Conservation (phyloP, 257 asterid genomes). For the Thymus quinquecostatus region DNA sequence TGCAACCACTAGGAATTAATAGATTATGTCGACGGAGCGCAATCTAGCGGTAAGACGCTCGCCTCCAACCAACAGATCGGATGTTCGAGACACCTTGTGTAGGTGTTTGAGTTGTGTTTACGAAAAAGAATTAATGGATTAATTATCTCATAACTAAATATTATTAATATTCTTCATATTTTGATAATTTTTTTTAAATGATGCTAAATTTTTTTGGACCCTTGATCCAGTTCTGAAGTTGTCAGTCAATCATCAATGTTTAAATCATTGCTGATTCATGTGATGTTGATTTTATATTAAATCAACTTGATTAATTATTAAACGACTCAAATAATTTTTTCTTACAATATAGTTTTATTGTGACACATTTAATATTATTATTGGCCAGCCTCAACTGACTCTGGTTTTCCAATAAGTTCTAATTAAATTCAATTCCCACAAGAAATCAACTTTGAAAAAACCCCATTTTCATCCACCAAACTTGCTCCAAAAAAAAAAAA, state of each 20-base stretch:
- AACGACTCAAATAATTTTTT: neutral
- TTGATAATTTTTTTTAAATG: neutral
- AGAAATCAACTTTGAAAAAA: slow-evolving; percentile 32
- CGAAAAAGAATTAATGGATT: too few relatives aligned
- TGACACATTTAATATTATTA: neutral
- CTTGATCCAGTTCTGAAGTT: slow-evolving; percentile 8
- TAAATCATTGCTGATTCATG: slow-evolving; percentile 35
- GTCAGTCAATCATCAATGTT: slow-evolving; percentile 11
- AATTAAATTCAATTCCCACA: slow-evolving; percentile 21
- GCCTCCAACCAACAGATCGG: too few relatives aligned
- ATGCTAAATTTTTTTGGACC: neutral
- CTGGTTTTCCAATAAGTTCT: neutral
- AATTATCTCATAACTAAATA: slow-evolving; percentile 1
- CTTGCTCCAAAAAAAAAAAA: slow-evolving; percentile 11
- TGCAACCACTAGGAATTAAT: slow-evolving; percentile 27
- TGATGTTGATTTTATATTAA: slow-evolving; percentile 17
- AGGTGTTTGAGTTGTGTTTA: too few relatives aligned
- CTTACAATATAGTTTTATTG: slow-evolving; percentile 2
- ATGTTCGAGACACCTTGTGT: too few relatives aligned
- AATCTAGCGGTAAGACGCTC: too few relatives aligned
- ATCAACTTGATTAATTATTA: slow-evolving; percentile 14
- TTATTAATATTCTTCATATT: too few relatives aligned
- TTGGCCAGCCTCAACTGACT: neutral
- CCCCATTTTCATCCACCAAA: slow-evolving; percentile 39
- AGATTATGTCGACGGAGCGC: too few relatives aligned